These are phyloP conservation scores for Leptographium wingfieldii DNA, from an alignment of 2,329 filamentous ascomycete genomes.

Conservation along the genomic window DNA sequence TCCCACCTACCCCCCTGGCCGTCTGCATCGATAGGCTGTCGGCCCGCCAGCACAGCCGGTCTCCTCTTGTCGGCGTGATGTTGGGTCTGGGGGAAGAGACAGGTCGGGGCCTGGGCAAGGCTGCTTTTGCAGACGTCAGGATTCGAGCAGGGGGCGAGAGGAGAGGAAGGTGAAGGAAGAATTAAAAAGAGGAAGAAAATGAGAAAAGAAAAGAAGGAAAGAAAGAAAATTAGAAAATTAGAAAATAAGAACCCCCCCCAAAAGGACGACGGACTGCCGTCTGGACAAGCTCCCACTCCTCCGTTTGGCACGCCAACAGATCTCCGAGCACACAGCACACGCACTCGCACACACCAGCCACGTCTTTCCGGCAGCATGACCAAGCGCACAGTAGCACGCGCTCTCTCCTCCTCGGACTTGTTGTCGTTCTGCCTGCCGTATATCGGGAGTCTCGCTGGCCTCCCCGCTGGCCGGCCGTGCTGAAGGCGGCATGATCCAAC, in stretches of 20 bases:
- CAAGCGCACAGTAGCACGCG: too few species aligned
- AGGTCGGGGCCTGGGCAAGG: background rate
- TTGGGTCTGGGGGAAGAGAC: background rate
- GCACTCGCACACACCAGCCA: too few species aligned
- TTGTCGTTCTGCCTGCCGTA: too few species aligned
- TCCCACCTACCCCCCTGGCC: background rate
- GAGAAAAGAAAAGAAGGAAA: background rate
- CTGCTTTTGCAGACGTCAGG: background rate
- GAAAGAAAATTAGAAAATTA: too few species aligned
- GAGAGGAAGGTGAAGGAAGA: background rate
- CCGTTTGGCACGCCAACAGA: background rate
- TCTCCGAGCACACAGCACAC: background rate
- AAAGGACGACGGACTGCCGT: background rate
- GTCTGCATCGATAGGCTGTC: background rate
- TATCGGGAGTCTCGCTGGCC: background rate
- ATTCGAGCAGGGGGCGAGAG: too few species aligned
- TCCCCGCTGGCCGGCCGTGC: background rate
- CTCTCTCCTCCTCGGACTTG: too few species aligned
- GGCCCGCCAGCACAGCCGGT: background rate
- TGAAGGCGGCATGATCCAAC: background rate
- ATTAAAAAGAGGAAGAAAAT: too few species aligned
- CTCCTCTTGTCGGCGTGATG: background rate
- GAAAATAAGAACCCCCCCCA: too few species aligned
- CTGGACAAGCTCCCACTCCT: background rate
- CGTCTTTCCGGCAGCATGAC: too few species aligned